Evolutionary conservation across 805 yeast species (phyloP).

Genomic region (Tetrapisispora arboricola): DNA sequence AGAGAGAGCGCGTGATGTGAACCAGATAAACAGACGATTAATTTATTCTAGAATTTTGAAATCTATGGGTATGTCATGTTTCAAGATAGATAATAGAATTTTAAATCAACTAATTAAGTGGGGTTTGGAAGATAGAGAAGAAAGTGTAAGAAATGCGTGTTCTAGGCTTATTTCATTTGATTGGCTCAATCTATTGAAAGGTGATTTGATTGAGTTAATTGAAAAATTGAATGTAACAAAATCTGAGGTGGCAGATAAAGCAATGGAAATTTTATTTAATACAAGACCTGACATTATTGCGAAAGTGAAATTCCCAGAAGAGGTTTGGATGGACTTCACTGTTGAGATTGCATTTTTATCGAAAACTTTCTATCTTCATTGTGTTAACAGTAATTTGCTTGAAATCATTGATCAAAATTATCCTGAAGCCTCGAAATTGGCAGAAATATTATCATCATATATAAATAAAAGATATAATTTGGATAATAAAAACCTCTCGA

Average conservation of each 20-base stretch:
- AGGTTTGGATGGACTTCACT: conserved; percentile 58
- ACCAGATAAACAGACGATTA: conserved; percentile 58
- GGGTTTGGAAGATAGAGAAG: conserved; percentile 86
- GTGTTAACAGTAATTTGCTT: conserved; percentile 41
- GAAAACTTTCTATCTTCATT: conserved; percentile 54
- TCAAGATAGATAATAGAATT: conserved; percentile 29
- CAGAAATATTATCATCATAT: conserved; percentile 47
- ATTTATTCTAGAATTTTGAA: conserved; percentile 61
- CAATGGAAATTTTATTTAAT: conserved; percentile 53
- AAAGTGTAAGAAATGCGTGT: conserved; percentile 61
- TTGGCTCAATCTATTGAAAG: conserved; percentile 64
- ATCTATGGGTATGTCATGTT: conserved; percentile 53
- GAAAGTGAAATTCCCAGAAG: conserved; percentile 49
- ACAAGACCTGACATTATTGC: conserved; percentile 52
- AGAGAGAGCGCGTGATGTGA: conserved; percentile 76
- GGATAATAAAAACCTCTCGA: conserved; percentile 6
- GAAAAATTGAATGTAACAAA: conserved; percentile 63
- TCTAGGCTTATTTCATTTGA: conserved; percentile 51
- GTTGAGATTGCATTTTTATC: conserved; percentile 68
- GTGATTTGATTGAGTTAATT: conserved; percentile 61
- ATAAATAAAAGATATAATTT: conserved; percentile 36
- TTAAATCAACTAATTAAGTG: conserved; percentile 64
- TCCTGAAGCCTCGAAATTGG: conserved; percentile 71
- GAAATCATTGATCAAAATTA: conserved; percentile 56
- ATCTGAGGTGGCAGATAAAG: conserved; percentile 56